These are phyloP conservation scores for Cryptococcus neoformans DNA, from an alignment of 1,284 basidiomycete genomes.

Conservation along the genomic window DNA sequence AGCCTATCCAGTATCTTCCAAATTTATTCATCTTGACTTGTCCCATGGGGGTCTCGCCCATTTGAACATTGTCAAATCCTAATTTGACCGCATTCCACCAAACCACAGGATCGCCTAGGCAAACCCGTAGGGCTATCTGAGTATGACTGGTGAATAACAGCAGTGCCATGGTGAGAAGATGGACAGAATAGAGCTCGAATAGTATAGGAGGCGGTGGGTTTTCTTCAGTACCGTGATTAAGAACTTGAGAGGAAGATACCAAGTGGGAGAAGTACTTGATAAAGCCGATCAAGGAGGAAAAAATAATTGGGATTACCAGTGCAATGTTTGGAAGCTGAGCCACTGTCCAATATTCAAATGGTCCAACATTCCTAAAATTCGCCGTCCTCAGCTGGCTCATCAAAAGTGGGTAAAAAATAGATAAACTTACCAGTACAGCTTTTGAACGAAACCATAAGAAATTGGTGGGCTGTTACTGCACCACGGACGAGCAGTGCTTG, in stretches of 20 bases:
- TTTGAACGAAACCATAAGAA: constrained; percentile 81
- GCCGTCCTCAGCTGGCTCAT: background rate
- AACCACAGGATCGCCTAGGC: constrained; percentile 70
- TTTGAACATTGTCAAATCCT: constrained; percentile 42
- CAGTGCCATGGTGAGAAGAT: constrained; percentile 58
- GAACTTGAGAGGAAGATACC: too few species aligned
- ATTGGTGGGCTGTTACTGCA: constrained; percentile 62
- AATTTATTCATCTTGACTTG: constrained; percentile 3
- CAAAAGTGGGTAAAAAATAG: background rate
- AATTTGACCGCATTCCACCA: constrained; percentile 81
- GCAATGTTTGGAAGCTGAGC: constrained; percentile 85
- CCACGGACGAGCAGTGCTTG: constrained; percentile 56
- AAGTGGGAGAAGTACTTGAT: too few species aligned
- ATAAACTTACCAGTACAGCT: constrained; percentile 65
- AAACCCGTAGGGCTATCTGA: constrained; percentile 82
- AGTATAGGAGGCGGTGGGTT: background rate
- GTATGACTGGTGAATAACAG: constrained; percentile 80
- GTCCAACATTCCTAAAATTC: constrained; percentile 63
- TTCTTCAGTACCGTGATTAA: background rate
- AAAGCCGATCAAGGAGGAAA: constrained; percentile 47
- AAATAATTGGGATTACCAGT: constrained; percentile 69
- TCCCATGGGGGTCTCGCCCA: constrained; percentile 44
- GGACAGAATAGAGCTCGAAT: constrained; percentile 51
- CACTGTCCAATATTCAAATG: constrained; percentile 80
- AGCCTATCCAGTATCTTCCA: constrained; percentile 51